phyloP scores from a whole-genome alignment of 345 rosid genomes.

The Populus deltoides region DNA sequence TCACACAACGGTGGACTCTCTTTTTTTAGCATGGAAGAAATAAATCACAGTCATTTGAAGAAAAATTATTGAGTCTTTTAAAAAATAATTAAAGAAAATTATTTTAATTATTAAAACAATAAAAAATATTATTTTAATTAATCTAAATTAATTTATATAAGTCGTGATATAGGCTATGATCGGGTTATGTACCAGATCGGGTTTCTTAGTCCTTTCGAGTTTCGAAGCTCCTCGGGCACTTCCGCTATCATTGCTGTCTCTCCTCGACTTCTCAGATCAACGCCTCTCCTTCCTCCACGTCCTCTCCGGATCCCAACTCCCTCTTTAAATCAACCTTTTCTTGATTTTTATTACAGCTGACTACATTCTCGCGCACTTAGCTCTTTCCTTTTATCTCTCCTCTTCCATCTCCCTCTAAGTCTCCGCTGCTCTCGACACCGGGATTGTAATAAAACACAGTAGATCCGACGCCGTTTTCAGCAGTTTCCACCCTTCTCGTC shows the following conservation, averaged over 20 bases:
- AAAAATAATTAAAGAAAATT: too few species aligned
- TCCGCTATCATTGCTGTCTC: conserved; percentile 20
- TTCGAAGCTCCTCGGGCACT: not conserved
- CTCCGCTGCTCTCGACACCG: not conserved
- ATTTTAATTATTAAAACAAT: too few species aligned
- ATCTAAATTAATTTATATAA: too few species aligned
- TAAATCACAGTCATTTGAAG: too few species aligned
- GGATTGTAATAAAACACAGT: not conserved
- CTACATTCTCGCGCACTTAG: not conserved
- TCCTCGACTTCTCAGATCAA: conserved; percentile 15
- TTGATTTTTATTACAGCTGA: not conserved
- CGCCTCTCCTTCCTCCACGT: conserved; percentile 18
- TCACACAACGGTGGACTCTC: not conserved
- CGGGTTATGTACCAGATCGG: too few species aligned
- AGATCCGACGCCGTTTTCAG: conserved; percentile 20
- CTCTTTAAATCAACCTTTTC: conserved; percentile 4
- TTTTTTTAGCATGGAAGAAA: too few species aligned
- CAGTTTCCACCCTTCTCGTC: not conserved
- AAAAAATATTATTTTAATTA: too few species aligned
- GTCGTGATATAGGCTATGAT: too few species aligned
- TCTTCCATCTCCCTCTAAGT: not conserved
- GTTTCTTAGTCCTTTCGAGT: too few species aligned
- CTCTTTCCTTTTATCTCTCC: not conserved
- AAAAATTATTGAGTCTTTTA: too few species aligned
- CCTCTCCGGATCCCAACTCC: conserved; percentile 6